Conservation (phyloP, 768 basidiomycete genomes). For the Hydnomerulius pinastri region DNA sequence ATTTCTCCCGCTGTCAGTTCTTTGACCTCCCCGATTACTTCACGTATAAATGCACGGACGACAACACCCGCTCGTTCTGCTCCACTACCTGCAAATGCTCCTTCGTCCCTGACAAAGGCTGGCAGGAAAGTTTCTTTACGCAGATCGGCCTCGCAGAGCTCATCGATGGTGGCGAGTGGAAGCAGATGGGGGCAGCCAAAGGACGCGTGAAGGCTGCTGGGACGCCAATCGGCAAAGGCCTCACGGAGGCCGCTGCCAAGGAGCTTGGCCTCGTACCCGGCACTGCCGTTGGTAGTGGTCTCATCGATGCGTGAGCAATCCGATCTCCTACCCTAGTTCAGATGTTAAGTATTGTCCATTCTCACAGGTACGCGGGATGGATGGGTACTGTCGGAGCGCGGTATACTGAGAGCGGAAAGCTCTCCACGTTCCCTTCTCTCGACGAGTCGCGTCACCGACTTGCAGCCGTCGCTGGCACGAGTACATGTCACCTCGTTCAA, state of each 20-base stretch:
- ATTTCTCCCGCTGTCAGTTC: slow-evolving; percentile 78
- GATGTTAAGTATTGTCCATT: not conserved
- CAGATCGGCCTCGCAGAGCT: slow-evolving; percentile 80
- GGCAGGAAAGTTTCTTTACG: slow-evolving; percentile 87
- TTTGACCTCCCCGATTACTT: slow-evolving; percentile 95
- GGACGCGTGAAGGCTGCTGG: slow-evolving; percentile 77
- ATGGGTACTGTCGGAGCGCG: slow-evolving; percentile 91
- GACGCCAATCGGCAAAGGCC: slow-evolving; percentile 79
- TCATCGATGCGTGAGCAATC: slow-evolving; percentile 85
- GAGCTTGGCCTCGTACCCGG: slow-evolving; percentile 86
- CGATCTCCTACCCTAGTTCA: not conserved
- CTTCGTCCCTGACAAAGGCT: slow-evolving; percentile 84
- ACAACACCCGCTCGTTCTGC: slow-evolving; percentile 78
- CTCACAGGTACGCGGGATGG: slow-evolving; percentile 87
- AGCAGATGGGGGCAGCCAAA: slow-evolving; percentile 70
- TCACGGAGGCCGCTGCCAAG: slow-evolving; percentile 75
- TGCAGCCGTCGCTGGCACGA: slow-evolving; percentile 94
- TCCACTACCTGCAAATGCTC: slow-evolving; percentile 97
- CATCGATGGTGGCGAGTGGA: slow-evolving; percentile 61
- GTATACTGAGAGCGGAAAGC: slow-evolving; percentile 51
- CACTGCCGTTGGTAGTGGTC: slow-evolving; percentile 89
- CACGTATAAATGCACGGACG: slow-evolving; percentile 85
- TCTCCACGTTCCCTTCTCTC: slow-evolving; percentile 61
- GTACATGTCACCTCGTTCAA: slow-evolving; percentile 94
- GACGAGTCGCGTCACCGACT: slow-evolving; percentile 80